These are phyloP conservation scores for Collybiopsis luxurians DNA, from an alignment of 768 basidiomycete species.

Conservation along the genomic window DNA sequence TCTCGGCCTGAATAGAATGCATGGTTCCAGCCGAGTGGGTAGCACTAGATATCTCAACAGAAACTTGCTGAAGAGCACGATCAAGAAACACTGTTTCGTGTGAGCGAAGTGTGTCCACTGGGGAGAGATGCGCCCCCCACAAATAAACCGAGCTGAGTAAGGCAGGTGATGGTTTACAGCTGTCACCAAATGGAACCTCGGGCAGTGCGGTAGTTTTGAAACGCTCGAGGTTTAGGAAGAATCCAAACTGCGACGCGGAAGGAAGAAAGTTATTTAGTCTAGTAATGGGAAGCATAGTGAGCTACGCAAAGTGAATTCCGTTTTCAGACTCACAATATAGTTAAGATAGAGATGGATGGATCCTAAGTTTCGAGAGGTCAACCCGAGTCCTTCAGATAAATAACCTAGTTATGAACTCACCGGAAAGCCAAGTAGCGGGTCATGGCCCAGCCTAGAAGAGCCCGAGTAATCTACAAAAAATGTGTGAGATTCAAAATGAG, in stretches of 20 bases:
- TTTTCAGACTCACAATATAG: slow-evolving; percentile 1
- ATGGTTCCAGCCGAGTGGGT: slow-evolving; percentile 24
- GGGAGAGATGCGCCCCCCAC: slow-evolving; percentile 26
- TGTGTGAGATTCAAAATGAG: too few relatives aligned
- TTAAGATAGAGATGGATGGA: neutral
- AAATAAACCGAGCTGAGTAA: slow-evolving; percentile 24
- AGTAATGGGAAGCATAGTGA: neutral
- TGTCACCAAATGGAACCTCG: slow-evolving; percentile 23
- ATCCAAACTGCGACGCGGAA: slow-evolving; percentile 34
- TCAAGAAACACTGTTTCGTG: slow-evolving; percentile 29
- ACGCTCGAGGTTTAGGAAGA: slow-evolving; percentile 41
- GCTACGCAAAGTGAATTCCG: neutral
- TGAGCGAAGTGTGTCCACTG: slow-evolving; percentile 9
- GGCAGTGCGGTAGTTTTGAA: slow-evolving; percentile 30
- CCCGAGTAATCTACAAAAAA: neutral
- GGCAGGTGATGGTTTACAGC: slow-evolving; percentile 22
- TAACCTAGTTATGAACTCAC: neutral
- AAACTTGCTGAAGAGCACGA: slow-evolving; percentile 26
- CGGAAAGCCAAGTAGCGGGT: slow-evolving; percentile 1
- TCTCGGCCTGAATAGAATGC: slow-evolving; percentile 31
- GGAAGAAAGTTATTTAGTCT: slow-evolving; percentile 37
- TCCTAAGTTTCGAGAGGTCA: neutral
- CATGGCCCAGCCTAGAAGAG: neutral
- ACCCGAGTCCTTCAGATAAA: neutral
- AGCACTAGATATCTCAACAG: slow-evolving; percentile 17